Conservation (phyloP, 495 filamentous ascomycete species). For the Xylaria intraflava region DNA sequence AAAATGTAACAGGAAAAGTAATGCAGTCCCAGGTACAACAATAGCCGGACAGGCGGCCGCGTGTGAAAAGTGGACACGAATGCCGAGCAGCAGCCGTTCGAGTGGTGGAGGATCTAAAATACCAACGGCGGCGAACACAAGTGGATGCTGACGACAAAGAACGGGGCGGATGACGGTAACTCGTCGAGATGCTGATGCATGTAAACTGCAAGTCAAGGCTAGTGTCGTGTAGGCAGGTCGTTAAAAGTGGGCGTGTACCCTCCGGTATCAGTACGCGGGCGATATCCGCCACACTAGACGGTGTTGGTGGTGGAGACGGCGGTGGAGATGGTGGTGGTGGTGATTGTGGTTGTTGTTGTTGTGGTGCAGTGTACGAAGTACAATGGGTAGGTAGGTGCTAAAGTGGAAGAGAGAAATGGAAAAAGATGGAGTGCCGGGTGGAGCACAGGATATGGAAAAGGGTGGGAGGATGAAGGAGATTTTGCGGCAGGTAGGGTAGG, state of each 20-base stretch:
- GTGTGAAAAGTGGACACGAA: conserved; percentile 30
- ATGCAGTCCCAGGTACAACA: conserved; percentile 20
- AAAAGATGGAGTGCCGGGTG: conserved; percentile 12
- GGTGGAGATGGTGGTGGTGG: no score
- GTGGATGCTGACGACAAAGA: conserved; percentile 38
- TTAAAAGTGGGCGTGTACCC: conserved; percentile 17
- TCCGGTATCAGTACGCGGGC: no score
- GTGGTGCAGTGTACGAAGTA: no score
- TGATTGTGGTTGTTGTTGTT: no score
- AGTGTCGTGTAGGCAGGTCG: conserved; percentile 22
- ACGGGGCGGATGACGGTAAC: conserved; percentile 26
- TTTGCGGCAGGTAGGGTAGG: not conserved
- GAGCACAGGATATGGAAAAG: conserved; percentile 22
- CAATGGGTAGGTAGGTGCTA: not conserved
- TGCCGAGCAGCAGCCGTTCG: conserved; percentile 26
- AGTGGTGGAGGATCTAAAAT: conserved; percentile 26
- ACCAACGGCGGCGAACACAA: conserved; percentile 38
- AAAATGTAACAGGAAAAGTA: conserved; percentile 22
- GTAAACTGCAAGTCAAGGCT: conserved; percentile 31
- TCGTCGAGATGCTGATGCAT: conserved; percentile 31
- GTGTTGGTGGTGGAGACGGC: no score
- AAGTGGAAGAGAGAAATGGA: conserved; percentile 12
- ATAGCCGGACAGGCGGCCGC: conserved; percentile 10
- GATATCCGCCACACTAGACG: no score
- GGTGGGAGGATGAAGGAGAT: conserved; percentile 6